Evolutionary conservation across 2,329 filamentous ascomycete genomes (phyloP), one percentile per base, ranked within the genome.

Genomic region (Hymenoscyphus fraxineus): DNA sequence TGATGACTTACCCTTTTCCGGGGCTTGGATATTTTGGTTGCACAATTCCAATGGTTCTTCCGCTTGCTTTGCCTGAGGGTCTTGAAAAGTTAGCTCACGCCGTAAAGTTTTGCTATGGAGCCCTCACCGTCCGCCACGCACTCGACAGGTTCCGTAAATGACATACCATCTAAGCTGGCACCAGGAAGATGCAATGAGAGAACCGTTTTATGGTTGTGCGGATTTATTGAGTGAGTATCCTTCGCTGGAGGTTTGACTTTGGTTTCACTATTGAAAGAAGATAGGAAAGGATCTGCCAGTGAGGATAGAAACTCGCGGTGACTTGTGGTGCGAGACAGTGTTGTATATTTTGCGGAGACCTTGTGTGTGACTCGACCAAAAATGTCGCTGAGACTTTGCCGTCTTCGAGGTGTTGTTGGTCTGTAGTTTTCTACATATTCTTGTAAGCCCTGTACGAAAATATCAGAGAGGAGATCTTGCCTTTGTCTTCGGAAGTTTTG

Each of bases 301-400:
- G 55, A 57, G 6, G 55, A 32, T 13, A 57, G 12, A 19, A n/a
- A n/a, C 5, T 57, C 31, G 16, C 27, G 51, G 27, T 56, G 31
- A 12, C 32, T 55, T 47, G 47, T 56, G 47, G 13, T 57, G n/a
- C n/a, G 47, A 57, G 60, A 57, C 15, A 61, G n/a, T 6, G 60
- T 61, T 19, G 39, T 61, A 47, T 61, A 59, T 55, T 31, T 68
- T 47, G 66, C 57, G 10, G 66, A 58, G 22, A 63, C 59, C 47
- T 62, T 70, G 47, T 65, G 68, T 4, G 62, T 66, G 35, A 72
- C 64, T 32, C 68, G 68, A 10, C 65, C 70, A 3, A 72, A 54
- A 5, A 73, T 66, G 61, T 72, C 66, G 10, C 67, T 61, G 16
- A 72, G 62, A 66, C 72, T 73, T 59, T 67, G 72, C 27, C 72